A percentile compares a stretch with the other conserved stretches of the same genome.
phyloP scores from a whole-genome alignment of 1,284 basidiomycete species.

The Athelia sp. region DNA sequence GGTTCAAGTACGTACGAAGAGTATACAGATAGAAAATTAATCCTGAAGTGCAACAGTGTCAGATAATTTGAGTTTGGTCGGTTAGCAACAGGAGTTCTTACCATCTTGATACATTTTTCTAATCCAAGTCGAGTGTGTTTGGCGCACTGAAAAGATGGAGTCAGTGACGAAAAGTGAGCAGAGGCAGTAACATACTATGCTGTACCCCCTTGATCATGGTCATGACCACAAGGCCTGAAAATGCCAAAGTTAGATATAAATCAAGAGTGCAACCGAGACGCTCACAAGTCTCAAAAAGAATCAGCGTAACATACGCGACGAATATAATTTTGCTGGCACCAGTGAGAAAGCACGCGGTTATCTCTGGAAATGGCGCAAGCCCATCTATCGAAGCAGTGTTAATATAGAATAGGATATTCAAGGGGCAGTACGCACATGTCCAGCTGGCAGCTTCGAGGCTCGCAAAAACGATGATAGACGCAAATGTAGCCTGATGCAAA shows the following conservation, averaged over 20 bases:
- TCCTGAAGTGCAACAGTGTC: conserved; percentile 16
- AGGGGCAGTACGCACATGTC: conserved; percentile 23
- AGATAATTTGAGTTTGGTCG: neutral
- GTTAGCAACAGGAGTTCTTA: too few relatives aligned
- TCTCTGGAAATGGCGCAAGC: conserved; percentile 15
- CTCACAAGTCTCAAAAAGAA: conserved; percentile 35
- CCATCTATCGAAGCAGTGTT: conserved; percentile 9
- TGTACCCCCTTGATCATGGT: conserved; percentile 33
- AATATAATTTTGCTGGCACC: conserved; percentile 31
- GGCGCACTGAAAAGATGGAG: conserved; percentile 21
- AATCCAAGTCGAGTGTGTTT: conserved; percentile 30
- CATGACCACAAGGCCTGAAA: conserved; percentile 30
- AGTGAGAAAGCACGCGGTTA: conserved; percentile 20
- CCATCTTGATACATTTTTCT: conserved; percentile 36
- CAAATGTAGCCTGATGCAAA: conserved; percentile 23
- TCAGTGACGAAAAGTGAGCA: neutral
- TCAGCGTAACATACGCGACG: conserved; percentile 32
- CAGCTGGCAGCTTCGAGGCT: conserved; percentile 28
- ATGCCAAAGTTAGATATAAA: neutral
- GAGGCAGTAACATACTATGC: conserved; percentile 24
- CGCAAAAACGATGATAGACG: conserved; percentile 26
- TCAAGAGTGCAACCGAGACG: conserved; percentile 2
- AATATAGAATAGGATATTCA: neutral
- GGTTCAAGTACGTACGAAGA: conserved; percentile 21
- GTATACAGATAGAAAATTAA: conserved; percentile 37